phyloP scores from a whole-genome alignment of 257 asterid genomes.

The Echites panduratus region DNA sequence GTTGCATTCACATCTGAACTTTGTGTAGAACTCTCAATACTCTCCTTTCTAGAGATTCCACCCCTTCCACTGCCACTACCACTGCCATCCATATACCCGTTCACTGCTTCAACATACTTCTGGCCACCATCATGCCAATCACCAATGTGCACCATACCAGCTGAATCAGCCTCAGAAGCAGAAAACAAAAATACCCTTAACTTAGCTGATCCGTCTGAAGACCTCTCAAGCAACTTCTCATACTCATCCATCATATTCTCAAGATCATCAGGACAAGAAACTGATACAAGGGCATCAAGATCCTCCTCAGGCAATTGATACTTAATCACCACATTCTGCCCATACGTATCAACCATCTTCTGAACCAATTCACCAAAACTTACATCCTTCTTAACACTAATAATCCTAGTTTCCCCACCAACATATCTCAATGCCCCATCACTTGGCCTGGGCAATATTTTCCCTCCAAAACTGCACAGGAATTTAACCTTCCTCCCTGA shows the following conservation, averaged over 20 bases:
- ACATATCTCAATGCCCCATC: slow-evolving; percentile 88
- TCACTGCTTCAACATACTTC: slow-evolving; percentile 89
- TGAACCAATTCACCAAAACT: slow-evolving; percentile 52
- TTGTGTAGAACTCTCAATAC: slow-evolving; percentile 69
- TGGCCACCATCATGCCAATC: slow-evolving; percentile 71
- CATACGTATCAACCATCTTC: slow-evolving; percentile 55
- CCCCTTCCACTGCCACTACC: slow-evolving; percentile 23
- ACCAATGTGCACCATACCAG: slow-evolving; percentile 35
- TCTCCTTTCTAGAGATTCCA: slow-evolving; percentile 58
- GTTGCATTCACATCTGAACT: slow-evolving; percentile 56
- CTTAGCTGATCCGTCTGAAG: slow-evolving; percentile 77
- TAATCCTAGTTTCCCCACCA: slow-evolving; percentile 94
- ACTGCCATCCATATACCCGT: slow-evolving; percentile 53
- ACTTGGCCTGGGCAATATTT: slow-evolving; percentile 80
- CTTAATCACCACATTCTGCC: slow-evolving; percentile 64
- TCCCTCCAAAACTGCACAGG: slow-evolving; percentile 96
- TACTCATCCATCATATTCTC: slow-evolving; percentile 99
- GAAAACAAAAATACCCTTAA: slow-evolving; percentile 83
- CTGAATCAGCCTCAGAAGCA: slow-evolving; percentile 63
- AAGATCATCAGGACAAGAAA: slow-evolving; percentile 89
- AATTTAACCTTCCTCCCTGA: slow-evolving; percentile 72
- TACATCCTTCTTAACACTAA: slow-evolving; percentile 61
- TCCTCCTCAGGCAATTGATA: slow-evolving; percentile 97
- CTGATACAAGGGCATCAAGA: slow-evolving; percentile 91
- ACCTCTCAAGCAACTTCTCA: slow-evolving; percentile 70